Evolutionary conservation across 768 basidiomycete genomes (phyloP), one percentile per base, ranked within the genome.

Genomic region (Mycena chlorophos): DNA sequence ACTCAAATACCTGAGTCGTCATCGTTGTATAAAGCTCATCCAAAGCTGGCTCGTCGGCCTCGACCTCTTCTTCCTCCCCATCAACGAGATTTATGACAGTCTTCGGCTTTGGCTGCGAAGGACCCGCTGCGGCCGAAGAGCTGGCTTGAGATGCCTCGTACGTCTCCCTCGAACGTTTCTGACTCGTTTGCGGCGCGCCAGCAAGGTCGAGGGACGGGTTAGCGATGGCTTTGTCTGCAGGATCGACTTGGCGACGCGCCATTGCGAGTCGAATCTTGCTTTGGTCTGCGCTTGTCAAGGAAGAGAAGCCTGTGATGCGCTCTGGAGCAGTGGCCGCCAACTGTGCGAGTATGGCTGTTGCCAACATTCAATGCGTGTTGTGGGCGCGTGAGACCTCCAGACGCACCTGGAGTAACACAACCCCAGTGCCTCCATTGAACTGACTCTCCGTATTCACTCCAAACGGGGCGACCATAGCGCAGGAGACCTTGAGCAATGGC

Each of bases 351-450:
- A 86, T 82, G 43, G 73, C 40, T 42, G 8, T 8, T 12, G n/a
- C n/a, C n/a, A n/a, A n/a, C n/a, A 19, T 14, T 42, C 40, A 8
- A 20, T 42, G 13, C 8, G 13, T 42, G 8, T 42, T 42, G 40
- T 42, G 40, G 40, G 40, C 40, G 40, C 40, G 40, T 42, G 40
- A 42, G 40, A 22, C 22, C 40, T n/a, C n/a, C n/a, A n/a, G 40
- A 42, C 40, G 8, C 40, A 42, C 40, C 69, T 6, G 80, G 76
- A 20, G 85, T 86, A 10, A 89, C 86, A 55, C 89, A 91, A 57
- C 85, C 87, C 89, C 89, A 91, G 61, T 91, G 89, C 38, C 82
- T 75, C 90, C 90, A 91, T 64, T 84, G 77, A 3, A 90, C 82
- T 0, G 76, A 80, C 67, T 88, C 86, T 45, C 86, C 83, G 49